A percentile compares a stretch with the other conserved stretches of the same genome.
Evolutionary conservation across 768 basidiomycete genomes (phyloP).

Genomic region (Suillus bovinus): DNA sequence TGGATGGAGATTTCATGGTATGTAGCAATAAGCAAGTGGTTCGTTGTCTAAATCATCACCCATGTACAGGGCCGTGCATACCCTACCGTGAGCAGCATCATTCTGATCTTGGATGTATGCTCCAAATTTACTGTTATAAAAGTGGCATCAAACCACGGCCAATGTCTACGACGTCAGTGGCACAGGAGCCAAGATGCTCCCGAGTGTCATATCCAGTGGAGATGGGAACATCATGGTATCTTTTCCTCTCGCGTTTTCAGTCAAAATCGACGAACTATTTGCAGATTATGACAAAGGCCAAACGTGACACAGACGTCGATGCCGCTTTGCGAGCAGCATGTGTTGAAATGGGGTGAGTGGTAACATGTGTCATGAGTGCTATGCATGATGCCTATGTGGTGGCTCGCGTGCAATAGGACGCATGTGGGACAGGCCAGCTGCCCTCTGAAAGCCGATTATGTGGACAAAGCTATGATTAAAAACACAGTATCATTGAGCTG

Average conservation of each 20-base stretch:
- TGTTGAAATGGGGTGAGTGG: slow-evolving; percentile 47
- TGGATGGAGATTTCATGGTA: slow-evolving; percentile 49
- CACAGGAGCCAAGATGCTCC: slow-evolving; percentile 31
- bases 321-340: slow-evolving; percentile 46
- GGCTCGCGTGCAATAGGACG: slow-evolving; percentile 27
- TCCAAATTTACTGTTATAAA: slow-evolving; percentile 8
- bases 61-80: slow-evolving; percentile 37
- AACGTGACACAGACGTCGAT: slow-evolving; percentile 45
- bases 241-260: slow-evolving; percentile 1
- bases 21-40: slow-evolving; percentile 9
- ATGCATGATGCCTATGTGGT: neutral
- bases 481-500: slow-evolving; percentile 61
- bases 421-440: slow-evolving; percentile 44
- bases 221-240: slow-evolving; percentile 38
- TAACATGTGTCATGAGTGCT: neutral
- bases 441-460: slow-evolving; percentile 39
- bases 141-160: slow-evolving; percentile 34
- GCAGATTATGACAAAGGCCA: slow-evolving; percentile 45
- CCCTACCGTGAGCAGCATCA: slow-evolving; percentile 23
- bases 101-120: slow-evolving; percentile 15
- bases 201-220: slow-evolving; percentile 37
- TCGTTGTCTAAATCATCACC: slow-evolving; percentile 8
- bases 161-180: slow-evolving; percentile 30
- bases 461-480: slow-evolving; percentile 42
- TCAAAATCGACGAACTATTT: slow-evolving; percentile 12